Conservation (phyloP, 2,329 filamentous ascomycete species). For the Colletotrichum cuscutae region DNA sequence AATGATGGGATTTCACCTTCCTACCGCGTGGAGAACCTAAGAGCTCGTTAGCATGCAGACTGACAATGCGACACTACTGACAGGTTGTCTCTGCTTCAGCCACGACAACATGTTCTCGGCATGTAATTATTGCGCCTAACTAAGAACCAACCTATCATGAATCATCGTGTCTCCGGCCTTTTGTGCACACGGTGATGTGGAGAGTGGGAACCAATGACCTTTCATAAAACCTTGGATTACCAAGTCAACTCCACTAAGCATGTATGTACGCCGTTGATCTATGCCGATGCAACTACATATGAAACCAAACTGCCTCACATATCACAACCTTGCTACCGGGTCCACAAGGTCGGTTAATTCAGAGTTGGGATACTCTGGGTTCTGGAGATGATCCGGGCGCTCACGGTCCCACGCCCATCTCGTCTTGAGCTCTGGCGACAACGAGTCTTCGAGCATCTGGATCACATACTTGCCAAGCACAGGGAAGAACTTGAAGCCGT, state of each 20-base stretch:
- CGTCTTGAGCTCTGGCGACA: slow-evolving; percentile 53
- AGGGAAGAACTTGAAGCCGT: slow-evolving; percentile 76
- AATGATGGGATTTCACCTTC: neutral
- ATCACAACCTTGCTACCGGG: slow-evolving; percentile 42
- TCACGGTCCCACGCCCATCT: slow-evolving; percentile 71
- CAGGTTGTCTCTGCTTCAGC: neutral
- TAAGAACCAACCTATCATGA: neutral
- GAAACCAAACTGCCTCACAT: neutral
- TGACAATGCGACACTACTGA: neutral
- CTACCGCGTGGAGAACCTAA: neutral
- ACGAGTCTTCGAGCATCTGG: slow-evolving; percentile 61
- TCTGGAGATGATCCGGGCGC: slow-evolving; percentile 61
- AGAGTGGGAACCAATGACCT: neutral
- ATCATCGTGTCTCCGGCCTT: neutral
- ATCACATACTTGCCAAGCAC: slow-evolving; percentile 70
- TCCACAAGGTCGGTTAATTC: slow-evolving; percentile 66
- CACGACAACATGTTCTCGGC: neutral
- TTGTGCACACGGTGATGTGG: neutral
- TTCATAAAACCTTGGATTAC: neutral
- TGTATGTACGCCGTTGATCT: neutral
- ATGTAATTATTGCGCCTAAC: neutral
- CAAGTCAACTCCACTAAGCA: neutral
- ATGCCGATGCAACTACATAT: neutral
- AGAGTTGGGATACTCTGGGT: slow-evolving; percentile 65
- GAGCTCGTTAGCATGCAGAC: neutral